Evolutionary conservation across 495 filamentous ascomycete genomes (phyloP).

Genomic region (Tuber indicum): DNA sequence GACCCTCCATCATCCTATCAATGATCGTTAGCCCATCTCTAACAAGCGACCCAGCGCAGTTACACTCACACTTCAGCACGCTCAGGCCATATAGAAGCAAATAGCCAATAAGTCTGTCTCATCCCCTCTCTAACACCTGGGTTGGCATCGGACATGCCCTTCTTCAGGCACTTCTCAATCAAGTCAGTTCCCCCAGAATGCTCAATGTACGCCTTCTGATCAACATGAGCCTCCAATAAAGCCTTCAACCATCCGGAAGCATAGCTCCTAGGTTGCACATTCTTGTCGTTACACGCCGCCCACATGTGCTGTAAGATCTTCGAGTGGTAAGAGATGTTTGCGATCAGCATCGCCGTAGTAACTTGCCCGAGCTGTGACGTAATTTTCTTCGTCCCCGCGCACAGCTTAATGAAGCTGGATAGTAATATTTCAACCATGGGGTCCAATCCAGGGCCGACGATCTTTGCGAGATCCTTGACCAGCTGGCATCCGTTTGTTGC

Average conservation of each 20-base stretch:
- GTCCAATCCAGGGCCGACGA: conserved; percentile 71
- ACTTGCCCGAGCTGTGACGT: conserved; percentile 68
- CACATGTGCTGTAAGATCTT: conserved; percentile 79
- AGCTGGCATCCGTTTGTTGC: conserved; percentile 77
- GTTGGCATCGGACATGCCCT: conserved; percentile 77
- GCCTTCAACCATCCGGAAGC: conserved; percentile 78
- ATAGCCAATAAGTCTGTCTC: conserved; percentile 78
- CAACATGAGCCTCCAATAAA: conserved; percentile 66
- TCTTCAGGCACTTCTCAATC: conserved; percentile 81
- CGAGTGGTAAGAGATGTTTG: conserved; percentile 66
- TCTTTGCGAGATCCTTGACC: conserved; percentile 75
- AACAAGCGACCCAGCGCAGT: not conserved
- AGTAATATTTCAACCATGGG: conserved; percentile 84
- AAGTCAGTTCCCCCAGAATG: conserved; percentile 72
- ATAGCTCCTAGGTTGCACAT: conserved; percentile 71
- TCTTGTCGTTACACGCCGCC: conserved; percentile 80
- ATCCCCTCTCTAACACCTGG: conserved; percentile 77
- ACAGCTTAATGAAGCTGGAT: conserved; percentile 82
- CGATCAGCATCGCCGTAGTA: conserved; percentile 68
- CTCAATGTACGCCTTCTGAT: conserved; percentile 74
- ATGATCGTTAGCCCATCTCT: conserved; percentile 39
- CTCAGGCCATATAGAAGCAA: conserved; percentile 66
- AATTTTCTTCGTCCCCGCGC: conserved; percentile 82
- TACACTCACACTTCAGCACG: conserved; percentile 62
- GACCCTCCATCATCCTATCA: conserved; percentile 60